Evolutionary conservation across 2,329 filamentous ascomycete genomes (phyloP).

Genomic region (Karstenula rhodostoma): DNA sequence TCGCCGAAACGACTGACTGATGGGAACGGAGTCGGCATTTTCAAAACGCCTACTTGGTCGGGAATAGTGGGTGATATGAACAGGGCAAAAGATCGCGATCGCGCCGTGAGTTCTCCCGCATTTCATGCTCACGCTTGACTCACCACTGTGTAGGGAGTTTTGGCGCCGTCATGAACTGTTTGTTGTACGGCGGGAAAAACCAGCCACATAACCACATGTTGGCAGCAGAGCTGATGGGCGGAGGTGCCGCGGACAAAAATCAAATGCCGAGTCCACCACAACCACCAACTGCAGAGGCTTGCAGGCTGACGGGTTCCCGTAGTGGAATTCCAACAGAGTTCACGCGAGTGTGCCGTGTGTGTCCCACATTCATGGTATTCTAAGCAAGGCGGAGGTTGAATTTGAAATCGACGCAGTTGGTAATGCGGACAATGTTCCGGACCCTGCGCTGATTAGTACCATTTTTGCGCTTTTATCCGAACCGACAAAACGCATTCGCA

Average conservation of each 20-base stretch:
- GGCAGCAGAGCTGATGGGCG: constrained; percentile 5
- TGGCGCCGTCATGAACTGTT: background rate
- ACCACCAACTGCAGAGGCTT: constrained; percentile 4
- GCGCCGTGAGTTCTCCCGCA: background rate
- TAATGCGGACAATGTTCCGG: background rate
- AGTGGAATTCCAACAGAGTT: background rate
- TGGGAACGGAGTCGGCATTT: background rate
- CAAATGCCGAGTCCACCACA: background rate
- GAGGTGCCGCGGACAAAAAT: background rate
- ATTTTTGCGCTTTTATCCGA: background rate
- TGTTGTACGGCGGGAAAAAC: background rate
- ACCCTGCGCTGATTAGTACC: constrained; percentile 7
- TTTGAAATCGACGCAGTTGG: constrained; percentile 10
- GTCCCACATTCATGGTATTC: background rate
- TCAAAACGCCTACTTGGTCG: background rate
- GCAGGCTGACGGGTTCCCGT: background rate
- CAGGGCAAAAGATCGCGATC: background rate
- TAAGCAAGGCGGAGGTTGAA: background rate
- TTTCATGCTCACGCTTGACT: background rate
- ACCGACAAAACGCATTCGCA: background rate
- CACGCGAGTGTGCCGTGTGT: background rate
- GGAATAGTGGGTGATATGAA: constrained; percentile 9
- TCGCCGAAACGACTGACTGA: background rate
- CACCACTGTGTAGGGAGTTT: constrained; percentile 9
- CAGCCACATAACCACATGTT: background rate